phyloP scores from a whole-genome alignment of 805 yeast genomes.

The Ogataea methanolica region DNA sequence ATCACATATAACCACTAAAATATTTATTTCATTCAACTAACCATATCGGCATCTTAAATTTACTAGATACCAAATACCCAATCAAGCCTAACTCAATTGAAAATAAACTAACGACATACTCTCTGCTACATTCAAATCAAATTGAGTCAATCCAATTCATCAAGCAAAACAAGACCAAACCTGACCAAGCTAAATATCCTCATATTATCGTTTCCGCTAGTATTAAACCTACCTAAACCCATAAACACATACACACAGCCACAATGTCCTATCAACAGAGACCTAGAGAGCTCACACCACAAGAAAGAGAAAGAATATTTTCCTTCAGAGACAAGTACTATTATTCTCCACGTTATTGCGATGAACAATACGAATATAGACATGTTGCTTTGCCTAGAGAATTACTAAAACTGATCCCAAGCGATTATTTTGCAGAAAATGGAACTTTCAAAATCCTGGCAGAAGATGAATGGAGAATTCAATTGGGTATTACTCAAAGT shows the following conservation, averaged over 20 bases:
- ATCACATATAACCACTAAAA: no score
- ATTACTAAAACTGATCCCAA: conserved; percentile 90
- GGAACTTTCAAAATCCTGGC: conserved; percentile 86
- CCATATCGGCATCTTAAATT: no score
- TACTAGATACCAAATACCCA: no score
- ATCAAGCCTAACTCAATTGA: no score
- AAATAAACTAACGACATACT: no score
- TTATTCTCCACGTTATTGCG: conserved; percentile 89
- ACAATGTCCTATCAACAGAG: conserved; percentile 35
- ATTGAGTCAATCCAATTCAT: no score
- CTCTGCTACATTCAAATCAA: no score
- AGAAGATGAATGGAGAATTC: conserved; percentile 96
- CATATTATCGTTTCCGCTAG: no score
- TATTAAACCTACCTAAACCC: background rate
- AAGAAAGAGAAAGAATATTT: conserved; percentile 79
- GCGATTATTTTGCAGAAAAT: conserved; percentile 90
- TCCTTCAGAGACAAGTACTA: conserved; percentile 94
- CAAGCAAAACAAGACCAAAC: no score
- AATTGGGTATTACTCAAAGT: conserved; percentile 94
- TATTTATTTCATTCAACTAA: no score
- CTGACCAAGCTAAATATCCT: no score
- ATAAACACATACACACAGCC: background rate
- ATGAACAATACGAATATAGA: conserved; percentile 88
- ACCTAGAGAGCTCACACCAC: conserved; percentile 71
- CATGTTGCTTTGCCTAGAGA: conserved; percentile 97